Base-by-base conservation (phyloP, 306 rosid genomes). In the Prunus armeniaca region DNA sequence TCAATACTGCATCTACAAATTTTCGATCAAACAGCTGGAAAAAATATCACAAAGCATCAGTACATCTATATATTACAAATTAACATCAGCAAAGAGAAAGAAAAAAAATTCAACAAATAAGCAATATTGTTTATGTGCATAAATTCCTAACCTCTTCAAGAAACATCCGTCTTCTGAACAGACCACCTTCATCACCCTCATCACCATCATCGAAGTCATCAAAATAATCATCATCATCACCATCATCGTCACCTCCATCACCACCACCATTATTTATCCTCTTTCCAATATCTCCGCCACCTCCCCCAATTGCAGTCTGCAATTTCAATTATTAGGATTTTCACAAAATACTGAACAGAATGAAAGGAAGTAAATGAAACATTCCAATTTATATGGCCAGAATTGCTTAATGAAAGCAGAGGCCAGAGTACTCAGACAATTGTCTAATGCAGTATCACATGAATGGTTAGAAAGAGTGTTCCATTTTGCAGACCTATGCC, bases 121-220 rank as follows among this genome's bases (percentile, higher is more conserved):
- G 49, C 9, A 28, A 45, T 13, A 69, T 64, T 80, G 69, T 61
- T 50, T 10, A 22, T 30, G n/a, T 58, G 43, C 41, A 82, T 62
- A 30, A 65, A 74, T 81, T 64, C 79, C 80, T 60, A 62, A 96
- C 99, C 97, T 96, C 99, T 84, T 96, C 98, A 76, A 96, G 85
- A 76, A 92, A 78, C 81, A 85, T 86, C 72, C 98, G 83, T 78
- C 93, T 88, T 86, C 98, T 87, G 74, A 96, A 96, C 79, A 96
- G 77, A 81, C 99, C 97, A 79, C 96, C 98, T 65, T 92, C 98
- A 70, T 91, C 99, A 78, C 99, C 99, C 74, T 95, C 99, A 34
- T 92, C 99, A 22, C 96, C 99, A 25, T 95, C 99, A 66, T 95
- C 99, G 20, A 92, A 95, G 67, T 95, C 98, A 83, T 95, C 99